Evolutionary conservation across 176 grass and related monocot genomes (phyloP), one percentile per base, ranked within the genome.

Genomic region (Rhynchospora breviuscula): DNA sequence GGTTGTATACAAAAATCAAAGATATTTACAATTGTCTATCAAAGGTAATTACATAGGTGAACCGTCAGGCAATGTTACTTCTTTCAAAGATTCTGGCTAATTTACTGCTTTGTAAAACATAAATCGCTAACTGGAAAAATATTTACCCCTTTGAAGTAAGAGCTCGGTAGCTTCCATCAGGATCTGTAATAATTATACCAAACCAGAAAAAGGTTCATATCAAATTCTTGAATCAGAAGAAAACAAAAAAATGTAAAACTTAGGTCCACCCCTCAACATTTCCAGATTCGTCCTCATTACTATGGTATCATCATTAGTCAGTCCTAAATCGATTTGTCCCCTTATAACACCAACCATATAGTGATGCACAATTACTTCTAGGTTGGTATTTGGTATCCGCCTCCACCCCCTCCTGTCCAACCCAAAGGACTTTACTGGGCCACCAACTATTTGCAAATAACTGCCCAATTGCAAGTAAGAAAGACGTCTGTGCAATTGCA

Each of bases 71-170:
- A 31, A 54, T 77, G 21, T 56, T 77, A 49, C 22, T 71, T 77
- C 23, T 77, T 77, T 31, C 72, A 29, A 22, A 54, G 19, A 53
- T 29, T 76, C 13, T 76, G 53, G 22, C 46, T 76, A 56, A 2
- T 12, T 76, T 54, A 53, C 22, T 76, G 10, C 23, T 75, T 76
- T 54, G 56, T 29, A 76, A 74, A 14, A 75, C 15, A 7, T 31
- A 33, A 77, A 17, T 21, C 53, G 10, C 17, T 46, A 81, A 14
- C 35, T 64, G 54, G n/a, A 85, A 47, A 51, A 86, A 63, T 65
- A 60, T 81, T 82, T 95, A 98, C 96, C 93, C 83, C 43, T 82
- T 67, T 89, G 86, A 26, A 45, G 60, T 23, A 70, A 98, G 71
- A 85, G 96, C 79, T 44, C 0, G 89, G 87, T 86, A 95, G 67